Evolutionary conservation across 805 yeast species (phyloP), one percentile per base, ranked within the genome.

Genomic region (Pichia exigua): DNA sequence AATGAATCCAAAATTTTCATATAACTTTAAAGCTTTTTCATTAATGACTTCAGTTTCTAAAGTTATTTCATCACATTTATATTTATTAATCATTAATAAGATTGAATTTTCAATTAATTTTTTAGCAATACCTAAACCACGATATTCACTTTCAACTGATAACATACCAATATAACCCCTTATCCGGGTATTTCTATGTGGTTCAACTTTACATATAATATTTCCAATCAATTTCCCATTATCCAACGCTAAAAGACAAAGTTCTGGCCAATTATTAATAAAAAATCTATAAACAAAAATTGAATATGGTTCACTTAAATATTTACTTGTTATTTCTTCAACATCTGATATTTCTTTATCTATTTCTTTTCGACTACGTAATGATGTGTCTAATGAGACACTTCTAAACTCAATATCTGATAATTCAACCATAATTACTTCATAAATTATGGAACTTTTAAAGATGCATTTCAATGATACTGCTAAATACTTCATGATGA

Each of bases 161-260:
- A 94, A 70, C 99, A 94, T 94, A 2, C 97, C 99, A 28, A 94
- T 91, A 62, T 94, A 94, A 0, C 99, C 99, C 54, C 99, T 75
- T 58, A 74, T 64, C 54, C 96, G 73, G 12, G 79, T 83, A 22
- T 77, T 74, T 53, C 92, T 75, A 67, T 92, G 97, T 1, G 78
- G 72, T 56, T 87, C 95, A 13, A 82, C 79, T 61, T 90, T 88
- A 48, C 95, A 83, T 8, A 94, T 87, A 9, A 92, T 82, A 40
- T 85, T 87, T 3, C 97, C 99, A n/a, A 91, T 73, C 2, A 84
- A 74, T 30, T 54, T 56, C 8, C 54, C 62, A 2, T 56, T 58
- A 46, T 72, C 75, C 52, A 75, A 76, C 11, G 85, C 92, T 40
- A 87, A 62, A 49, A 77, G 77, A 54, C 96, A 85, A 52, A 90